Base-by-base conservation (phyloP, 225 moss, liverwort and hornwort genomes). In the Climacium dendroides region DNA sequence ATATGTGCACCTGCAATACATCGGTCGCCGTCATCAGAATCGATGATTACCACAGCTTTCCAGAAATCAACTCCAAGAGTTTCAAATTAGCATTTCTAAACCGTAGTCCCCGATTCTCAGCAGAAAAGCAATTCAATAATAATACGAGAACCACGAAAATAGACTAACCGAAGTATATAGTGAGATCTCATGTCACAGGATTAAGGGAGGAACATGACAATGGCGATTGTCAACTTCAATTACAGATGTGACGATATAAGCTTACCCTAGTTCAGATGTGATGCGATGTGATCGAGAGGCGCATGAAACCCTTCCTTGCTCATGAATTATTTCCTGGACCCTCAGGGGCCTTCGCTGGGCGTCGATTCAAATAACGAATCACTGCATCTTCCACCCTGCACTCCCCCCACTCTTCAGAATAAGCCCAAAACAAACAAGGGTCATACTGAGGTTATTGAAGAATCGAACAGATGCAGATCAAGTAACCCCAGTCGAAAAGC, bases 331-430 rank as follows among this genome's bases (percentile, higher is more conserved):
- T 88, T 74, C 93, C 95, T 67, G 95, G 94, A 73, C 82, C 94
- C 70, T 97, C 97, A 43, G 96, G 32, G 57, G 88, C 89, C 85
- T 97, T 99, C 83, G 91, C 95, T 71, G 98, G 98, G 81, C 96
- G 96, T 65, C 98, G 95, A 88, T 99, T 99, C 87, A 99, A 90
- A 83, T 94, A 99, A 35, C 98, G 96, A 89, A 99, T 97, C 54
- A 99, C 98, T 65, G 97, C 97, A 94, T 99, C 98, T 89, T 99
- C 98, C 89, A 99, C 97, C 97, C 97, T 98, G 92, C 90, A 95
- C 35, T 81, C 83, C 85, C 30, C 50, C 58, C 82, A 77, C 63
- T 29, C 45, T 39, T 86, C 82, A 59, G 64, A 76, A 57, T 81
- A 54, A 91, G 83, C 61, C 17, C 47, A 58, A 70, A 82, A 32